phyloP scores from a whole-genome alignment of 140 eudicot species.

The Bidens hawaiensis region DNA sequence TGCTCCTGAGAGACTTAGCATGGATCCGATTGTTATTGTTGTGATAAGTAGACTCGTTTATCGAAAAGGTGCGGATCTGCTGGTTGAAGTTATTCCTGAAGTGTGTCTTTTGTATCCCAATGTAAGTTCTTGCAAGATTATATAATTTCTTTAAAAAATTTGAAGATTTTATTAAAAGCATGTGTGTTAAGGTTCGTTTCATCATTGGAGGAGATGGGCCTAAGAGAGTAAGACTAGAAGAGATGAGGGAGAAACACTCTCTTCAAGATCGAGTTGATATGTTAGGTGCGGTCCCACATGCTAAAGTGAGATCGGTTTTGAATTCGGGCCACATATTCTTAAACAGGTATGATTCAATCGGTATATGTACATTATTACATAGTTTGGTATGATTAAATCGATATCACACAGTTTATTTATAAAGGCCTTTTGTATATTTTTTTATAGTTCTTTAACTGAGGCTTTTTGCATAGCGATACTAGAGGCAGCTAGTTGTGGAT shows the following conservation, averaged over 20 bases:
- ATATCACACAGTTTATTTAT: neutral
- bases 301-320: constrained; percentile 87
- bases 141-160: neutral
- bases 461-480: constrained; percentile 97
- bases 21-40: constrained; percentile 72
- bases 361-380: no score
- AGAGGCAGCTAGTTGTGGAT: constrained; percentile 99
- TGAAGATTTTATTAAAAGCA: constrained; percentile 2
- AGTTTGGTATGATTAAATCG: no score
- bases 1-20: constrained; percentile 60
- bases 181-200: constrained; percentile 67
- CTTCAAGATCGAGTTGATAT: constrained; percentile 96
- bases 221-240: constrained; percentile 90
- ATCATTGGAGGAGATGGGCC: constrained; percentile 99
- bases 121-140: constrained; percentile 47
- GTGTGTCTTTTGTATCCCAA: constrained; percentile 85
- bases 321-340: constrained; percentile 90
- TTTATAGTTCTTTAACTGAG: constrained; percentile 85
- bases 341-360: constrained; percentile 93
- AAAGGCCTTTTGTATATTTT: constrained; percentile 1
- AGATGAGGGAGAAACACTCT: constrained; percentile 97
- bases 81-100: constrained; percentile 98
- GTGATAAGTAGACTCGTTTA: constrained; percentile 96
- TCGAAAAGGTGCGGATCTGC: constrained; percentile 93
- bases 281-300: constrained; percentile 99